Evolutionary conservation across 306 rosid genomes (phyloP).

Genomic region (Cajanus cajan): DNA sequence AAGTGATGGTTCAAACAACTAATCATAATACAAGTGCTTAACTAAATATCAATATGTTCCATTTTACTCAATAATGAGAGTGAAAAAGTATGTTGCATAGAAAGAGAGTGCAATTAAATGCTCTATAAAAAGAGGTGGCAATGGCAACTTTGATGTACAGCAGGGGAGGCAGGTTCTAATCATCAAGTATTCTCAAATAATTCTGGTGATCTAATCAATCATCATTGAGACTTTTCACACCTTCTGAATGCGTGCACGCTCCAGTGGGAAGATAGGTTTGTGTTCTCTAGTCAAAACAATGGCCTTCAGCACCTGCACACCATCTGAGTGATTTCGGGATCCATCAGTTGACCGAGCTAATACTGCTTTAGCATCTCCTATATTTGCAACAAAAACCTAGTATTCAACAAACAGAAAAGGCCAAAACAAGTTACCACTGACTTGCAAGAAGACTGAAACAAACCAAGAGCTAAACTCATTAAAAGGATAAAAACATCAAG

Average conservation of each 20-base stretch:
- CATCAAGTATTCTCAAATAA: constrained; percentile 14
- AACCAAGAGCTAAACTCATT: constrained; percentile 10
- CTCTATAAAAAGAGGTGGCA: not conserved
- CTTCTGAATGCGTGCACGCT: constrained; percentile 89
- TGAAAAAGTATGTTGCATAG: not conserved
- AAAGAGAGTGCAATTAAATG: not conserved
- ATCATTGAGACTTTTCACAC: constrained; percentile 39
- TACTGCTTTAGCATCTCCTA: constrained; percentile 94
- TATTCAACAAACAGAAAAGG: constrained; percentile 22
- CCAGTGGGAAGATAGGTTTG: constrained; percentile 85
- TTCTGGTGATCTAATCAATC: constrained; percentile 18
- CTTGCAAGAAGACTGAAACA: not conserved
- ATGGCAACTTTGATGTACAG: constrained; percentile 4
- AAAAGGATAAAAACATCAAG: constrained; percentile 7
- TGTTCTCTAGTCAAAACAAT: constrained; percentile 91
- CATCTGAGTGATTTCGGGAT: constrained; percentile 45
- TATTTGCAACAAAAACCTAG: constrained; percentile 79
- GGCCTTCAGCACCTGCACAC: constrained; percentile 58
- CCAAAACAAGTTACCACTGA: not conserved
- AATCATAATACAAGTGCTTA: not conserved
- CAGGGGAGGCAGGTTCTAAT: not conserved
- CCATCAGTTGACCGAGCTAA: constrained; percentile 73
- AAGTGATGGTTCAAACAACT: not conserved
- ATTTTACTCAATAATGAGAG: not conserved
- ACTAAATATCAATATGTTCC: not conserved